These are phyloP conservation scores for Cyclanthera cordifolia DNA, from an alignment of 306 rosid species.

Conservation along the genomic window DNA sequence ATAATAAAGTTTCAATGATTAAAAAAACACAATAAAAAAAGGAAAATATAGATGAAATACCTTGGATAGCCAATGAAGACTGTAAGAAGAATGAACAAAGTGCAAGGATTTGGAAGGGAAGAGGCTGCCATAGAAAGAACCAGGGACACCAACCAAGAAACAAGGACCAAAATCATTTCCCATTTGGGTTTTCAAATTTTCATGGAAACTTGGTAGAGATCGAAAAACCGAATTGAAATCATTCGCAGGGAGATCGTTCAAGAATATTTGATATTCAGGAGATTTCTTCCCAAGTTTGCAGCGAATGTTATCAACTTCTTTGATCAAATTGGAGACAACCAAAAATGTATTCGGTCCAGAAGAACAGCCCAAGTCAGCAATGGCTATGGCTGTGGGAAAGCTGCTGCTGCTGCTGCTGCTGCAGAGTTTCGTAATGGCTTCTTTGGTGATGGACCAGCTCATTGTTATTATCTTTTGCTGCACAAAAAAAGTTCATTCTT, in stretches of 20 bases:
- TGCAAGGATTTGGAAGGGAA: background rate
- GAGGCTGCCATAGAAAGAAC: background rate
- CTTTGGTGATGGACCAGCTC: slow-evolving; percentile 33
- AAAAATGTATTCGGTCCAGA: slow-evolving; percentile 41
- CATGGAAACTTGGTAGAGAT: background rate
- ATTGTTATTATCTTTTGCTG: slow-evolving; percentile 36
- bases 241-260: background rate
- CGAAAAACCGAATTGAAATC: background rate
- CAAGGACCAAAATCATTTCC: background rate
- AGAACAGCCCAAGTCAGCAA: slow-evolving; percentile 3
- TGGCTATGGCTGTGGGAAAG: background rate
- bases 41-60: background rate
- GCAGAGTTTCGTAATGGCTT: slow-evolving; percentile 29
- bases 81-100: slow-evolving; percentile 31
- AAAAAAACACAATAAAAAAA: background rate
- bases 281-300: background rate
- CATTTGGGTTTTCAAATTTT: background rate
- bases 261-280: slow-evolving; percentile 27
- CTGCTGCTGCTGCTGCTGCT: background rate
- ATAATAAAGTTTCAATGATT: too few relatives aligned
- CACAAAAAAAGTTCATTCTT: too few relatives aligned
- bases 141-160: background rate
- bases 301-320: slow-evolving; percentile 23
- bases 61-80: slow-evolving; percentile 47
- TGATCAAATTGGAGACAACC: slow-evolving; percentile 12